Conservation (phyloP, 1,284 basidiomycete species). For the Austroboletus rostrupii region DNA sequence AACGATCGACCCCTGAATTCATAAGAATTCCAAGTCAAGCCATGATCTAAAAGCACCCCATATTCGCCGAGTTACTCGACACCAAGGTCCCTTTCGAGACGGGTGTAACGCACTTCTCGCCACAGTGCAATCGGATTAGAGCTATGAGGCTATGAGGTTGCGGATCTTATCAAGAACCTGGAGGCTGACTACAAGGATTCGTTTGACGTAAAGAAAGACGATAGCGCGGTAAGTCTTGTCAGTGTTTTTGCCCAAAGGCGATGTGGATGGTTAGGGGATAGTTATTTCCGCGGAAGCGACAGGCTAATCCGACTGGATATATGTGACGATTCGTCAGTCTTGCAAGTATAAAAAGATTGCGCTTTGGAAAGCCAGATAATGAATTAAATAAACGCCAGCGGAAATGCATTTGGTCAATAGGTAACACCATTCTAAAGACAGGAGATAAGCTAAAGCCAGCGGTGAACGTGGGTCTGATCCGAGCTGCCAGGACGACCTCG, state of each 20-base stretch:
- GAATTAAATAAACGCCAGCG: constrained; percentile 21
- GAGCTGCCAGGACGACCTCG: no score
- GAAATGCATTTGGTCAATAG: background rate
- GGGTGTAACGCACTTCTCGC: constrained; percentile 50
- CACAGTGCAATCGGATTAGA: constrained; percentile 5
- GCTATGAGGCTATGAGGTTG: constrained; percentile 17
- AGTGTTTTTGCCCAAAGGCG: background rate
- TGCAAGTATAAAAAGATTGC: background rate
- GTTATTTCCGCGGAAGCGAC: constrained; percentile 29
- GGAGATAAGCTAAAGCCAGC: no score
- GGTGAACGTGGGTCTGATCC: no score
- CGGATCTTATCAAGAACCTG: constrained; percentile 19
- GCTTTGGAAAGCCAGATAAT: background rate
- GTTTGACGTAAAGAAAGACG: constrained; percentile 29
- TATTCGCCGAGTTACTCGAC: background rate
- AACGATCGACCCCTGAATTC: no score
- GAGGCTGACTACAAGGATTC: constrained; percentile 7
- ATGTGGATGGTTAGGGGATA: constrained; percentile 20
- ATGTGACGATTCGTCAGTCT: constrained; percentile 14
- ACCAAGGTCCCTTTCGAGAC: constrained; percentile 30
- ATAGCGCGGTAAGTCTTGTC: constrained; percentile 17
- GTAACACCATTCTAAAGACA: no score
- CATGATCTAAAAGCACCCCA: constrained; percentile 31
- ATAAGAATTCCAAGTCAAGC: constrained; percentile 7
- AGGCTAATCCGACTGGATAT: constrained; percentile 9